A percentile compares a stretch with the other conserved stretches of the same genome.
Evolutionary conservation across 163 green algal genomes (phyloP).

Genomic region (Chloromonas sp.): DNA sequence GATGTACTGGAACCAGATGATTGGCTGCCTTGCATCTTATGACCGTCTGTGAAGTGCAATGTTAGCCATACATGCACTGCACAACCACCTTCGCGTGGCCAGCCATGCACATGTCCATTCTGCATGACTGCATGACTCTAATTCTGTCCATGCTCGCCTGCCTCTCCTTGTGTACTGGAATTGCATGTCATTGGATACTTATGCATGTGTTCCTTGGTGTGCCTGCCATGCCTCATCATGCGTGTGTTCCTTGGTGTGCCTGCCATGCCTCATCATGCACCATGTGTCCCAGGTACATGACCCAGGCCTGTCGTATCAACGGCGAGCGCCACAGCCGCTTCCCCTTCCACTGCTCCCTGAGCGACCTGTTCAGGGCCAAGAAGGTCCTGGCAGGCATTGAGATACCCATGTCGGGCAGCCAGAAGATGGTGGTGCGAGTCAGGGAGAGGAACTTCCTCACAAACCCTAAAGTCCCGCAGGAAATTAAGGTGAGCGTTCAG

Average conservation of each 20-base stretch:
- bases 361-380: neutral
- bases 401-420: neutral
- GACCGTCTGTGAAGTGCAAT: no score
- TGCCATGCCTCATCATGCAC: neutral
- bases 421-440: neutral
- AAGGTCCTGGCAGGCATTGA: neutral
- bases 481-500: neutral
- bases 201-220: neutral
- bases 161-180: neutral
- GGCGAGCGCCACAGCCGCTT: conserved; percentile 11
- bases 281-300: conserved; percentile 2
- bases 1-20: no score
- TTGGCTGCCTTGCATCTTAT: no score
- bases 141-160: neutral
- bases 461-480: neutral
- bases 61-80: no score
- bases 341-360: neutral
- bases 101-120: no score
- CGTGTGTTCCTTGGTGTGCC: neutral
- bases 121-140: no score
- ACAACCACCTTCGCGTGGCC: no score
- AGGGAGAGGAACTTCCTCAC: neutral
- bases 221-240: neutral
- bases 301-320: conserved; percentile 14
- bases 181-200: neutral